A percentile compares a stretch with the other conserved stretches of the same genome.
Evolutionary conservation across 495 filamentous ascomycete genomes (phyloP).

Genomic region (Hyaloscypha bicolor): DNA sequence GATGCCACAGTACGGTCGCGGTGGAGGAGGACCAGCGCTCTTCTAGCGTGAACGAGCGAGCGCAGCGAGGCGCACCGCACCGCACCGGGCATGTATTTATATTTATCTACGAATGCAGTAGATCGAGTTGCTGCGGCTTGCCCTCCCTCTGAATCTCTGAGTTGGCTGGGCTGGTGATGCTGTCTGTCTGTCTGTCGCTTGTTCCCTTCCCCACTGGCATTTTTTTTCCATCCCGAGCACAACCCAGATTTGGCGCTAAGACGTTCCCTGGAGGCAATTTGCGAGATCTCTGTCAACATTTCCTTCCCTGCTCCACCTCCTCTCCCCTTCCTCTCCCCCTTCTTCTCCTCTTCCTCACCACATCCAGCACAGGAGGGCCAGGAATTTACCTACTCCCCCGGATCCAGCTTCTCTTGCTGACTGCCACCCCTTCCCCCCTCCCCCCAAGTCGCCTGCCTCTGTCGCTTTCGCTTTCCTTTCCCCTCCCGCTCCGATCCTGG

Average conservation of each 20-base stretch:
- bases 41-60: no score
- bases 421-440: neutral
- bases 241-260: neutral
- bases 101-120: no score
- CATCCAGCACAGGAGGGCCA: conserved; percentile 5
- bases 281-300: conserved; percentile 3
- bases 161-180: neutral
- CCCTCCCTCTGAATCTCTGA: neutral
- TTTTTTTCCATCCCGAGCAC: conserved; percentile 8
- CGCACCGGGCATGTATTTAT: no score
- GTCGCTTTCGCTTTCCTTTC: conserved; percentile 5
- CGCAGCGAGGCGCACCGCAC: no score
- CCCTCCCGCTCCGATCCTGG: conserved; percentile 36
- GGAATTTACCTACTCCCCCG: neutral
- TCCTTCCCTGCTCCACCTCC: conserved; percentile 2
- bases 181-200: neutral
- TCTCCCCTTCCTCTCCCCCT: neutral
- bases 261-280: conserved; percentile 9
- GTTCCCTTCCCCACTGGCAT: neutral
- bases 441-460: neutral
- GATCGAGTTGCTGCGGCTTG: neutral
- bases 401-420: conserved; percentile 1
- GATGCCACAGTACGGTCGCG: neutral
- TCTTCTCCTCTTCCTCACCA: conserved; percentile 5
- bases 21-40: no score